Base-by-base conservation (phyloP, 2,329 filamentous ascomycete genomes). In the Alternaria triticina region DNA sequence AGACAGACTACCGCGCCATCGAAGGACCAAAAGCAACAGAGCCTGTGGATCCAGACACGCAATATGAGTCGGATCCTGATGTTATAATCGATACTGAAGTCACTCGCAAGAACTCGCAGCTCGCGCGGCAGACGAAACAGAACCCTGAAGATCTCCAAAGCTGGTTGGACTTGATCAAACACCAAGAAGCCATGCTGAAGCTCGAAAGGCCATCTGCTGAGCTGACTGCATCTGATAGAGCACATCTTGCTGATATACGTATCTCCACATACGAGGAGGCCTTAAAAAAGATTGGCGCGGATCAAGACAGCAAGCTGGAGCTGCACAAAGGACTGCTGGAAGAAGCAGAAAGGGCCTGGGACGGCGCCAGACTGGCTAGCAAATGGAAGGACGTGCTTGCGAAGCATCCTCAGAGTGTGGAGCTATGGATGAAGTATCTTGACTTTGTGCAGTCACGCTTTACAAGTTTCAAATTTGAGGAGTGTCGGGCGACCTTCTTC, bases 241-340 rank as follows among this genome's bases (percentile, higher is more conserved):
- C 86, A 65, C 90, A 90, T 65, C 87, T 92, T 58, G 89, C 93
- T 4, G 91, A 96, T 67, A 88, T 97, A 59, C 95, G 93, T 68
- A 82, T 97, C 3, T 89, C 90, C 2, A 88, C 97, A 64, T 92
- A 94, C 64, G 89, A 95, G 67, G 89, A 93, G 64, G 94, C 94
- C 0, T 78, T 97, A 8, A 81, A 83, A 11, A 86, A 90, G 49
- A 83, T 87, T 6, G 76, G 77, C 1, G 79, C 82, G 1, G 70
- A 81, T 36, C 65, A 74, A 17, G 52, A 78, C 17, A 84, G 86
- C 45, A 85, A 87, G 15, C 86, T 91, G 62, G 81, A 80, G 9
- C 83, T 97, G 1, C 77, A 94, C 7, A 78, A 91, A 10, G 88
- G 87, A 5, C 83, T 94, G 60, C 90, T 97, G 85, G 84, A 86